Conservation (phyloP, 345 rosid genomes). For the Pistacia integerrima region DNA sequence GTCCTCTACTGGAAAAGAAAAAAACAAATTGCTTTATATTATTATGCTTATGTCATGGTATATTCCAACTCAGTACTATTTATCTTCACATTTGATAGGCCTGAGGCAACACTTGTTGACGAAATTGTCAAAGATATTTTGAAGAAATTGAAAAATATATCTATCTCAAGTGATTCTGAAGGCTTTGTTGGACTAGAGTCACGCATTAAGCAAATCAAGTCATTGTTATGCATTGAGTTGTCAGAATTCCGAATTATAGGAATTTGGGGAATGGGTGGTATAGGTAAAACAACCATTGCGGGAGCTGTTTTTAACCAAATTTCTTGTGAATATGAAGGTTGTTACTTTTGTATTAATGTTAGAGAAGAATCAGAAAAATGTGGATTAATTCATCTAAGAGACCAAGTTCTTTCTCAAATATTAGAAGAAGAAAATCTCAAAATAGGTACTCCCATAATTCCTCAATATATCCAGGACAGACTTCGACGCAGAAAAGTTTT, state of each 20-base stretch:
- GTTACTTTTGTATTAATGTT: not conserved
- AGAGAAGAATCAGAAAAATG: not conserved
- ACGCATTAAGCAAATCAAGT: not conserved
- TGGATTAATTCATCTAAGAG: not conserved
- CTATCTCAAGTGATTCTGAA: not conserved
- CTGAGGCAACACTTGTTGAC: not conserved
- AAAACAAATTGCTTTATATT: too few species aligned
- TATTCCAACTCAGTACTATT: not conserved
- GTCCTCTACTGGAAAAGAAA: too few species aligned
- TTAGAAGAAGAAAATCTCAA: not conserved
- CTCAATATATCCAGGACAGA: too few species aligned
- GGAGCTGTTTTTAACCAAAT: conserved; percentile 1
- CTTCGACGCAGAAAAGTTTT: not conserved
- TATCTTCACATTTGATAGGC: not conserved
- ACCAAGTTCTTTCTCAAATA: not conserved
- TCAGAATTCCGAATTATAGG: not conserved
- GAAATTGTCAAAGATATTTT: conserved; percentile 4
- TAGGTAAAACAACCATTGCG: not conserved
- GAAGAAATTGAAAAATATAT: not conserved
- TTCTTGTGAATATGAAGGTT: not conserved
- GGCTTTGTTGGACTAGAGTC: not conserved
- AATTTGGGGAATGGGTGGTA: conserved; percentile 6
- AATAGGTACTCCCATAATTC: not conserved
- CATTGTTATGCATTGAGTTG: not conserved
- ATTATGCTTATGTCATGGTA: too few species aligned